These are phyloP conservation scores for Nakazawaea ishiwadae DNA, from an alignment of 805 yeast genomes.

Conservation along the genomic window DNA sequence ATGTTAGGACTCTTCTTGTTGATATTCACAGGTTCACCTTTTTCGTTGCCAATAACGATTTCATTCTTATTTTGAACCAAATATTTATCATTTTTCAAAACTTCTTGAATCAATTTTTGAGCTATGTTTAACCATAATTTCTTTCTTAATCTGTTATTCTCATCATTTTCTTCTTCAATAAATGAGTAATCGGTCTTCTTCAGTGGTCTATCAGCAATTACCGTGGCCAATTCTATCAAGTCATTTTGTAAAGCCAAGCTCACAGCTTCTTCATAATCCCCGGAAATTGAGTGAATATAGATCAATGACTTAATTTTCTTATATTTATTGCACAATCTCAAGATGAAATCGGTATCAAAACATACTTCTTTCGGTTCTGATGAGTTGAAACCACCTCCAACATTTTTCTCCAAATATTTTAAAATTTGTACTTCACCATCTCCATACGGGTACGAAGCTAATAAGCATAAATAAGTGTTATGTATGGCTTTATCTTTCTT, in stretches of 20 bases:
- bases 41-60: slow-evolving; percentile 9
- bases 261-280: slow-evolving; percentile 76
- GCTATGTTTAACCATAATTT: slow-evolving; percentile 71
- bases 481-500: slow-evolving; percentile 48
- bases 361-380: slow-evolving; percentile 20
- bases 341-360: slow-evolving; percentile 69
- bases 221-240: slow-evolving; percentile 52
- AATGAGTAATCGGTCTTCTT: slow-evolving; percentile 34
- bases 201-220: slow-evolving; percentile 52
- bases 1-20: slow-evolving; percentile 24
- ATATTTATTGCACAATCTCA: slow-evolving; percentile 65
- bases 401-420: slow-evolving; percentile 37
- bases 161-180: slow-evolving; percentile 29
- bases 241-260: slow-evolving; percentile 62
- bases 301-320: slow-evolving; percentile 63
- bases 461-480: slow-evolving; percentile 65
- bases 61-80: slow-evolving; percentile 15
- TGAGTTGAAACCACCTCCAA: slow-evolving; percentile 2
- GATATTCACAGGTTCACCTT: slow-evolving; percentile 23
- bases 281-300: slow-evolving; percentile 62
- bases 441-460: slow-evolving; percentile 44
- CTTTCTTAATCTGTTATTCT: slow-evolving; percentile 45
- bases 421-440: slow-evolving; percentile 43
- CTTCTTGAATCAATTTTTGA: slow-evolving; percentile 36
- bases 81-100: slow-evolving; percentile 23